Percentiles rank a stretch among this genome's conserved stretches.
phyloP scores from a whole-genome alignment of 2,329 filamentous ascomycete species.

The Phaeomoniella chlamydospora region DNA sequence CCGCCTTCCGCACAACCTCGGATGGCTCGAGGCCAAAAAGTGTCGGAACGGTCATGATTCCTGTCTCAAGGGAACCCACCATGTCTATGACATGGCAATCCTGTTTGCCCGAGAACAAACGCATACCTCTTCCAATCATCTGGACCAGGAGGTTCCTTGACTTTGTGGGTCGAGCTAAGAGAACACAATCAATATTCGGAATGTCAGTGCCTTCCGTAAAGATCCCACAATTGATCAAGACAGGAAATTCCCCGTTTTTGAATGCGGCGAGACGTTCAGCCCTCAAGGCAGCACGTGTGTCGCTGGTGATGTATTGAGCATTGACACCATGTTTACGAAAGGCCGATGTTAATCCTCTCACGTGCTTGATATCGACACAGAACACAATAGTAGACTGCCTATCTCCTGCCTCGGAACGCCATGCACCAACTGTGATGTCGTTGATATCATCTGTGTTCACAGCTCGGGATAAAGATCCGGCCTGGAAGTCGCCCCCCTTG shows the following conservation, averaged over 20 bases:
- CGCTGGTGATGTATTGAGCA: slow-evolving; percentile 73
- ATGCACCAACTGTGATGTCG: slow-evolving; percentile 70
- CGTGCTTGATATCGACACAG: slow-evolving; percentile 80
- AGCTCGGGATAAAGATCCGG: slow-evolving; percentile 59
- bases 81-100: slow-evolving; percentile 95
- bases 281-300: slow-evolving; percentile 57
- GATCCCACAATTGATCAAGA: slow-evolving; percentile 87
- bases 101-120: slow-evolving; percentile 63
- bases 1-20: slow-evolving; percentile 56
- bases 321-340: slow-evolving; percentile 71
- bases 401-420: slow-evolving; percentile 59
- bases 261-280: slow-evolving; percentile 62
- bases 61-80: slow-evolving; percentile 70
- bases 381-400: slow-evolving; percentile 84
- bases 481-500: slow-evolving; percentile 62
- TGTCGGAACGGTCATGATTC: slow-evolving; percentile 81
- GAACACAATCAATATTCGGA: slow-evolving; percentile 86
- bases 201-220: slow-evolving; percentile 98
- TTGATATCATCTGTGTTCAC: slow-evolving; percentile 77
- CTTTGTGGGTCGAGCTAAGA: slow-evolving; percentile 75
- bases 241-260: slow-evolving; percentile 60
- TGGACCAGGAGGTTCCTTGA: slow-evolving; percentile 90
- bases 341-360: slow-evolving; percentile 55
- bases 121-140: slow-evolving; percentile 94
- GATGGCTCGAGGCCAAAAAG: slow-evolving; percentile 82